These are phyloP conservation scores for Ilyonectria robusta DNA, from an alignment of 2,329 filamentous ascomycete species.

Conservation along the genomic window DNA sequence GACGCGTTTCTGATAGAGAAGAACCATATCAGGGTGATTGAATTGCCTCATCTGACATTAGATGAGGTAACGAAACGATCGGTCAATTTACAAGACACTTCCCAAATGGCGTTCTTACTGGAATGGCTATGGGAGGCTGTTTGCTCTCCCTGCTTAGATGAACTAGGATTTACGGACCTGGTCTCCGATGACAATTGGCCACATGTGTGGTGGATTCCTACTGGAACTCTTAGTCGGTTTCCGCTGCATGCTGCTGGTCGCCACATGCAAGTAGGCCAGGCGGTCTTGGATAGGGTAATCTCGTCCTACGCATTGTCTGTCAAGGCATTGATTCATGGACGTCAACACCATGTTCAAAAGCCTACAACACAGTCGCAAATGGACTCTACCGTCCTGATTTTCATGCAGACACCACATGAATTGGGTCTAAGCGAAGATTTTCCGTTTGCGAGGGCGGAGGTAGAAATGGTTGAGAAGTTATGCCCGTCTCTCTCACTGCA, in stretches of 20 bases:
- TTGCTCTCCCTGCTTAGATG: background rate
- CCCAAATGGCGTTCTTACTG: background rate
- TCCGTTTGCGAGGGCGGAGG: background rate
- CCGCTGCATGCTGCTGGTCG: conserved; percentile 8
- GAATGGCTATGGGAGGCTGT: conserved; percentile 12
- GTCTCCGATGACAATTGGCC: background rate
- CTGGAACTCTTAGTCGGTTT: background rate
- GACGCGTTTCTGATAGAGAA: conserved; percentile 2
- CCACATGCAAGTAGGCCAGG: background rate
- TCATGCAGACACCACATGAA: background rate
- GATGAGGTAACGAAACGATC: background rate
- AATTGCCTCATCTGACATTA: background rate
- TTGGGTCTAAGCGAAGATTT: background rate
- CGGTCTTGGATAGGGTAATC: conserved; percentile 4
- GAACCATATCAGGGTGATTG: background rate
- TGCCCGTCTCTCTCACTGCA: background rate
- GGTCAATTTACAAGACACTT: background rate
- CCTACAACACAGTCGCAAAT: background rate
- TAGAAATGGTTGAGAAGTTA: background rate
- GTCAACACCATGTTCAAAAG: background rate
- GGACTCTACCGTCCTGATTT: background rate
- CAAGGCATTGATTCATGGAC: background rate
- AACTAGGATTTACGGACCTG: background rate
- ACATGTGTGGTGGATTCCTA: conserved; percentile 14
- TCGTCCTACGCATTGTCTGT: conserved; percentile 10